Evolutionary conservation across 1,284 basidiomycete genomes (phyloP), one percentile per base, ranked within the genome.

Genomic region (Melanopsichium pennsylvanicum): DNA sequence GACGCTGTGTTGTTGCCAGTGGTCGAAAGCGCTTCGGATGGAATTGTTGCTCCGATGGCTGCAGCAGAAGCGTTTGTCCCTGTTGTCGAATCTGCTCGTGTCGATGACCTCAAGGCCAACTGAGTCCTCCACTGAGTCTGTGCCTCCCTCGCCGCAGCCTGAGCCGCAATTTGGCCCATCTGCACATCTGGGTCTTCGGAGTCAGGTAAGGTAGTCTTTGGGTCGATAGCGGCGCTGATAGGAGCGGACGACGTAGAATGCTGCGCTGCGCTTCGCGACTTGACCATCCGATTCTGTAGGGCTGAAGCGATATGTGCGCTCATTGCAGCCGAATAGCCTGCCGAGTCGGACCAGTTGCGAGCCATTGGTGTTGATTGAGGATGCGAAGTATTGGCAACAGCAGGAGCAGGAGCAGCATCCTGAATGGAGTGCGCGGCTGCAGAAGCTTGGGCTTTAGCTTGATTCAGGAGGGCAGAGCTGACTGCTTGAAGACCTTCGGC

Each of bases 241-340:
- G 57, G 44, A 15, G 52, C 48, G 18, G 35, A 12, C 2, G 44
- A 38, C 11, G 21, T 21, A 1, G 45, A 32, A 3, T 19, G 33
- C 1, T 43, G 35, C 3, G 42, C 32, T 21, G 38, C 16, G 15
- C 36, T 5, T 15, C 47, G n/a, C 7, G 57, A 48, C n/a, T 40
- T 29, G 26, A 21, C n/a, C 45, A 55, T 59, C 27, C 56, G 66
- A 11, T 34, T 35, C 19, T 58, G 29, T 27, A 72, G 51, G 2
- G 72, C 51, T 1, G 60, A 52, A 7, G 59, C 62, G 25, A 69
- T 70, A 29, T 67, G 70, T 4, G 63, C 61, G 39, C 66, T 69
- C 55, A 72, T 70, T 8, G 72, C 68, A n/a, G 72, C 72, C 18
- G 70, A 66, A 49, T 72, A 72, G 13, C 47, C 51, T 29, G 66